These are phyloP conservation scores for Spiraea crenata DNA, from an alignment of 331 rosid species.

Conservation along the genomic window DNA sequence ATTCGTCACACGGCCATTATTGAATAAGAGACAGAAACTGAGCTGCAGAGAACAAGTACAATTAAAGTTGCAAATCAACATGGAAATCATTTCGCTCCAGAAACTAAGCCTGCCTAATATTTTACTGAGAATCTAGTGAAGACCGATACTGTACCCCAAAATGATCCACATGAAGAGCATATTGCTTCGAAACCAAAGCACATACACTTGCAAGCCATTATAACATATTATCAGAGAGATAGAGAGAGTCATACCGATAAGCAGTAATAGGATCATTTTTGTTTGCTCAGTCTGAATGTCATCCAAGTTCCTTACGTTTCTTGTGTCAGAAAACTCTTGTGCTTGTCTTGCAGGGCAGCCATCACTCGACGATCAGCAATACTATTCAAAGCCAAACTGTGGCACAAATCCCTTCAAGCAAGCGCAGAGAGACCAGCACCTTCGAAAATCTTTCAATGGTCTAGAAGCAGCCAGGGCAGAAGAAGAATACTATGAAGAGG, in stretches of 20 bases:
- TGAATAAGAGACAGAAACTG: not conserved
- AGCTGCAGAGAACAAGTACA: no score
- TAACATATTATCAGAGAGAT: not conserved
- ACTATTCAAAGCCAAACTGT: slow-evolving; percentile 49
- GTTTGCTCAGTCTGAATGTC: not conserved
- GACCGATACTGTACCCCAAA: not conserved
- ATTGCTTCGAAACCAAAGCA: not conserved
- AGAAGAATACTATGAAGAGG: slow-evolving; percentile 63
- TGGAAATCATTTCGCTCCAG: not conserved
- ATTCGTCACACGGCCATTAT: not conserved
- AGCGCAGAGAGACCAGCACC: slow-evolving; percentile 49
- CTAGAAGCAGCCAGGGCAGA: slow-evolving; percentile 55
- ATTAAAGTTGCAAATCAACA: not conserved
- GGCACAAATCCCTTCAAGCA: slow-evolving; percentile 57
- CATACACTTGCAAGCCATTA: not conserved
- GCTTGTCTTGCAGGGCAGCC: slow-evolving; percentile 72
- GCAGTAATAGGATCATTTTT: not conserved
- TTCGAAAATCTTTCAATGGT: slow-evolving; percentile 68
- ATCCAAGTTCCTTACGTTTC: slow-evolving; percentile 21
- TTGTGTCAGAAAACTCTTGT: slow-evolving; percentile 47
- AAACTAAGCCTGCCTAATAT: not conserved
- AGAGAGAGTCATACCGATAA: not conserved
- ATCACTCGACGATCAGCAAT: slow-evolving; percentile 74
- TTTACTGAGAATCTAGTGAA: not conserved
- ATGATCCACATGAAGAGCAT: not conserved